phyloP scores from a whole-genome alignment of 208 protist species.

The Leishmania gerbilli region DNA sequence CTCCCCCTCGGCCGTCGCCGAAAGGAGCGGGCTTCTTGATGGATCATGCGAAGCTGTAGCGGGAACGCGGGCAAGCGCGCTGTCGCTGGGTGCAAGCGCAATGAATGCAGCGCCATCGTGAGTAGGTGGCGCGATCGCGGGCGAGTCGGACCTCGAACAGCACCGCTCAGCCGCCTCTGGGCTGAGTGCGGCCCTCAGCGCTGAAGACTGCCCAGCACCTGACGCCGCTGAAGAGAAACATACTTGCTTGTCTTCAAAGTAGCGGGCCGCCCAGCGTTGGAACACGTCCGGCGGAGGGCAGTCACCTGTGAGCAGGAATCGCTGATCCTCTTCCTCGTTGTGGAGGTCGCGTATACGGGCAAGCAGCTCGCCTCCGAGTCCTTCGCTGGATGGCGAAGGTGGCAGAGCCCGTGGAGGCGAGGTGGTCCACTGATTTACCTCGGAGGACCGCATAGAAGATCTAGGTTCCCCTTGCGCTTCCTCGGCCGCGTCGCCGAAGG shows the following conservation, averaged over 20 bases:
- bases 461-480: neutral
- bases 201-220: neutral
- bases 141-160: neutral
- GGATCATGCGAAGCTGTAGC: neutral
- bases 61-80: neutral
- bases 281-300: constrained; percentile 32
- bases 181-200: neutral
- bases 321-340: constrained; percentile 29
- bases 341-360: constrained; percentile 2
- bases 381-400: neutral
- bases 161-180: neutral
- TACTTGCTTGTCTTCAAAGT: constrained; percentile 4
- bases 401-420: neutral
- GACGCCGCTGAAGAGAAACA: neutral
- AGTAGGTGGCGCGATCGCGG: neutral
- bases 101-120: neutral
- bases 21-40: neutral
- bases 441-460: neutral
- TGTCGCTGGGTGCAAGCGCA: neutral
- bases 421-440: neutral
- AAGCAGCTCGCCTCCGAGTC: neutral
- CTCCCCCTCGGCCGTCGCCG: neutral
- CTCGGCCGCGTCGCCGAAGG: neutral
- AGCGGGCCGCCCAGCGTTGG: constrained; percentile 27
- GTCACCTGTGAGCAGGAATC: constrained; percentile 29